Evolutionary conservation across 306 rosid species (phyloP), one percentile per base, ranked within the genome.

Genomic region (Dryas drummondii): DNA sequence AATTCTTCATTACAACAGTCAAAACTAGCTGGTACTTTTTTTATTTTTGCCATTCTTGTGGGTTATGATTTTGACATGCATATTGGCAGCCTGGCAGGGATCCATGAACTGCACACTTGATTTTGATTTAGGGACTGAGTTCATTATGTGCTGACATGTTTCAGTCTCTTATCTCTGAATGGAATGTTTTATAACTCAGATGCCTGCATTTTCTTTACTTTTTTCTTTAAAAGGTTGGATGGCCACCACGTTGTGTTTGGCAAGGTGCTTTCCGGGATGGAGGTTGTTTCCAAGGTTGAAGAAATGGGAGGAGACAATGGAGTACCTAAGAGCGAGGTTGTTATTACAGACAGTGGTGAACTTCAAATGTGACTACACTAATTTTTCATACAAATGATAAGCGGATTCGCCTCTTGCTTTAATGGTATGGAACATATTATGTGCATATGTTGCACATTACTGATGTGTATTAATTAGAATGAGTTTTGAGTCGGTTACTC

Each of bases 1-100:
- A 94, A 58, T 94, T 91, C 84, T 94, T 91, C 83, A 90, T 94
- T 52, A 90, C 94, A 5, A 94, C 98, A 3, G 80, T 90, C 47
- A 90, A 84, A 86, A 91, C 97, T 26, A 70, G 81, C 87, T 91
- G 98, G 97, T 94, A 87, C 76, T 46, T 71, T 49, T 68, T 52
- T 48, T 48, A 7, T 61, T 50, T 45, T 5, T 14, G 5, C 62
- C 19, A 9, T 52, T 77, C 27, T 70, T 67, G 68, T 17, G 48
- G 13, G 32, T 47, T 66, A 13, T 54, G 51, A 42, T 9, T 44
- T 45, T 2, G 63, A 42, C 62, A 7, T 13, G 42, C 6, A 14
- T 22, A 17, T 17, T 45, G 40, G 48, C n/a, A n/a, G n/a, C n/a
- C n/a, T n/a, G n/a, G n/a, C 1, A 9, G 6, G 13, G 4, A 10